Percentiles rank a stretch among this genome's conserved stretches.
Conservation (phyloP, 2,329 filamentous ascomycete genomes). For the Cytospora piceae region DNA sequence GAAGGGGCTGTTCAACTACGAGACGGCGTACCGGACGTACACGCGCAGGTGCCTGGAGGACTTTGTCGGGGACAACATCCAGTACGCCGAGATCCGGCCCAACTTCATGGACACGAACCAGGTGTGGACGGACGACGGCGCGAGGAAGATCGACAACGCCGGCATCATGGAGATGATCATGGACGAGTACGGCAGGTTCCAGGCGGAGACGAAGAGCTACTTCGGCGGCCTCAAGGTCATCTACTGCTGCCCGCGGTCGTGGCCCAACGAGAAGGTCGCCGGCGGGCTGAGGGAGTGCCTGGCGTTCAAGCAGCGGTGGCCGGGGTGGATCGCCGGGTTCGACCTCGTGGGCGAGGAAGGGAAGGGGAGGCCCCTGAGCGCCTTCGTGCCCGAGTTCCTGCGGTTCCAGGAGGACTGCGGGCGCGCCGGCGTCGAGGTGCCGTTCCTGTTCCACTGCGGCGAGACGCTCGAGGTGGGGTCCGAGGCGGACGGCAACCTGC, state of each 20-base stretch:
- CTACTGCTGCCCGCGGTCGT: constrained; percentile 63
- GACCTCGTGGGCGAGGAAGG: constrained; percentile 65
- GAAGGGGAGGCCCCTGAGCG: constrained; percentile 54
- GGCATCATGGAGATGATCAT: constrained; percentile 57
- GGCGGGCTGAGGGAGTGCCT: constrained; percentile 58
- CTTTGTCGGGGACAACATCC: constrained; percentile 60
- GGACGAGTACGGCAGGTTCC: constrained; percentile 51
- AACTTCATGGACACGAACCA: constrained; percentile 61
- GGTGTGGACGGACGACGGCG: constrained; percentile 54
- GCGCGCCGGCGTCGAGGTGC: constrained; percentile 33
- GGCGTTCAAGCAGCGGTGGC: constrained; percentile 54
- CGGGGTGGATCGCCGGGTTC: constrained; percentile 59
- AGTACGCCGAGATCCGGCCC: constrained; percentile 64
- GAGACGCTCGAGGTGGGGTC: constrained; percentile 71
- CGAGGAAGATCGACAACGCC: constrained; percentile 47
- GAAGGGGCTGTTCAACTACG: constrained; percentile 63
- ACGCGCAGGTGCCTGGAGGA: constrained; percentile 57
- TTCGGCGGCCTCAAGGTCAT: constrained; percentile 64
- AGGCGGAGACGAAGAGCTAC: constrained; percentile 32
- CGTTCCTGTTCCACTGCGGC: constrained; percentile 53
- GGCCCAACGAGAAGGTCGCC: constrained; percentile 49
- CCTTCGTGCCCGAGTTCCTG: constrained; percentile 53
- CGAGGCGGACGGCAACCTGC: constrained; percentile 68
- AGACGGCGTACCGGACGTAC: constrained; percentile 59
- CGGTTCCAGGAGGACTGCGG: constrained; percentile 53